Evolutionary conservation across 164 flowering plant species (phyloP), one percentile per base, ranked within the genome.

Genomic region (Tetrastigma voinierianum): DNA sequence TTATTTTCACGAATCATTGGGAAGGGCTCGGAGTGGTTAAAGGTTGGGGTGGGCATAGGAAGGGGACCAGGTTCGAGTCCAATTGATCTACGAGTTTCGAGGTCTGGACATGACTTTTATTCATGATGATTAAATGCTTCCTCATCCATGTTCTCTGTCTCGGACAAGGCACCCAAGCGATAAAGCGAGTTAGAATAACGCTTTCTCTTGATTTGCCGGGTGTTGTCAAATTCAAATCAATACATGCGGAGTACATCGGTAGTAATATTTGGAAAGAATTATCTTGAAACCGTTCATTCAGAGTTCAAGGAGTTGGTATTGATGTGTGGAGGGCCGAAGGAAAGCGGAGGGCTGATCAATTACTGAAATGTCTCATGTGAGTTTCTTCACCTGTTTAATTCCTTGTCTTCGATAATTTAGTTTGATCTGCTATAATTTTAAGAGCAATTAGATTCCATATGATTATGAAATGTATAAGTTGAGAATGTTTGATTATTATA

Each of bases 271-370:
- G 83, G 84, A 59, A 92, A 76, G 75, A 72, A 87, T 91, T 57
- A 84, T 95, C 60, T 73, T 75, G 78, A 83, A 73, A 83, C 77
- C 70, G 98, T 85, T 65, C 64, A 56, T 64, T 73, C 71, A 13
- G 99, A 92, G 78, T 95, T 92, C 81, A 80, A 83, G 82, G 87
- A 87, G 69, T 78, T 95, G 46, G 82, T 95, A 6, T 76, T 77
- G 46, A 84, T 89, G 91, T 89, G 86, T 76, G 98, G 96, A 20
- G 98, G 98, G 54, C 76, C 83, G 20, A 87, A 79, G 99, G 92
- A 79, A 87, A 78, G 73, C 64, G 61, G 46, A 88, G 99, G 77
- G 94, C 94, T 55, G 77, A 76, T 64, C 72, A 65, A 24, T 76
- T 89, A 64, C 82, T 95, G 20, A 79, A 85, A 46, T 47, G 67